A percentile compares a stretch with the other conserved stretches of the same genome.
phyloP scores from a whole-genome alignment of 2,329 filamentous ascomycete genomes.

The Fusarium metavorans region DNA sequence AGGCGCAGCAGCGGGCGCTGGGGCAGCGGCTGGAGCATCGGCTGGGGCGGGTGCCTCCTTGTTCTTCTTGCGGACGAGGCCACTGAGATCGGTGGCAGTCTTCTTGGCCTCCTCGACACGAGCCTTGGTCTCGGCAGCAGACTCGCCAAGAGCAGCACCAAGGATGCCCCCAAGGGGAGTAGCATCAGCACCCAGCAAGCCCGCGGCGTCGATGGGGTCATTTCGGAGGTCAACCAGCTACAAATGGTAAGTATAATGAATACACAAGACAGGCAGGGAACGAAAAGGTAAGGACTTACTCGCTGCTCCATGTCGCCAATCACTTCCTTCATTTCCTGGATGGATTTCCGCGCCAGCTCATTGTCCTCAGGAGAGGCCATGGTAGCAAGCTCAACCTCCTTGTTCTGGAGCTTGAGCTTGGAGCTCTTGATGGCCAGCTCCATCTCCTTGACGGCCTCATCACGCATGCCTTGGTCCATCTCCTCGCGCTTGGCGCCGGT shows the following conservation, averaged over 20 bases:
- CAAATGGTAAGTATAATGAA: not conserved
- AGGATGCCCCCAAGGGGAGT: conserved; percentile 70
- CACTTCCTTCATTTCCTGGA: conserved; percentile 82
- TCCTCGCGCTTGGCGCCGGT: conserved; percentile 59
- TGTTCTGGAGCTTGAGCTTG: conserved; percentile 75
- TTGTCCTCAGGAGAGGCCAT: conserved; percentile 75
- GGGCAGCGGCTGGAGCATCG: conserved; percentile 26
- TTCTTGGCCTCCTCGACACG: conserved; percentile 79
- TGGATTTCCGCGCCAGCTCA: conserved; percentile 70
- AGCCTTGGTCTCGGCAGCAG: conserved; percentile 69
- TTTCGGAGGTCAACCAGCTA: conserved; percentile 76
- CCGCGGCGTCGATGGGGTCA: conserved; percentile 62
- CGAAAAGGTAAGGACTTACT: conserved; percentile 57
- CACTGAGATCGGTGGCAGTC: conserved; percentile 78
- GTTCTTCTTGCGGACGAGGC: conserved; percentile 80
- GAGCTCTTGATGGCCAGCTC: conserved; percentile 81
- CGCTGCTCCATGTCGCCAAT: conserved; percentile 83
- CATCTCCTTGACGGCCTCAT: conserved; percentile 78
- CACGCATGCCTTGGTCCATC: conserved; percentile 76
- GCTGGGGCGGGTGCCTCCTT: conserved; percentile 38
- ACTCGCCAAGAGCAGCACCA: conserved; percentile 72
- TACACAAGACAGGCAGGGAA: not conserved
- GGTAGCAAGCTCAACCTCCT: conserved; percentile 74
- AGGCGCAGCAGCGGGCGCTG: conserved; percentile 40
- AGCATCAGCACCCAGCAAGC: conserved; percentile 53